These are phyloP conservation scores for Aspergillus sparsus DNA, from an alignment of 495 filamentous ascomycete genomes.

Conservation along the genomic window DNA sequence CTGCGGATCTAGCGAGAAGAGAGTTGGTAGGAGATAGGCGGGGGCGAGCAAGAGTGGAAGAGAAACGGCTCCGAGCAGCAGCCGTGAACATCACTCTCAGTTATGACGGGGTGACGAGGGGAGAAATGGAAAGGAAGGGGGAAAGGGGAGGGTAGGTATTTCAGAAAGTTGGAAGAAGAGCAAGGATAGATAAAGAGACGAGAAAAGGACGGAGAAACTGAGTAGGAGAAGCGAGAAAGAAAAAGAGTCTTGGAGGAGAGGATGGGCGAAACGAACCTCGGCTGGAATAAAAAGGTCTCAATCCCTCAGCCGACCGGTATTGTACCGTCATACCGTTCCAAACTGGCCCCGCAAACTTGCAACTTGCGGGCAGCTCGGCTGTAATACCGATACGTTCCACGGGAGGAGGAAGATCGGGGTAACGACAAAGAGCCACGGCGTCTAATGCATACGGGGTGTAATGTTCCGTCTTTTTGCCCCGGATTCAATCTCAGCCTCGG, in stretches of 20 bases:
- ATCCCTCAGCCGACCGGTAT: conserved; percentile 16
- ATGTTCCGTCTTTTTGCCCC: not conserved
- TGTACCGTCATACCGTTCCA: conserved; percentile 15
- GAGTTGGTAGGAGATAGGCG: conserved; percentile 42
- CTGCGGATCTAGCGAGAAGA: conserved; percentile 41
- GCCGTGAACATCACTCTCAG: conserved; percentile 50
- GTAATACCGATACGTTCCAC: conserved; percentile 15
- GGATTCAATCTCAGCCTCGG: conserved; percentile 15
- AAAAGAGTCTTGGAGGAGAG: conserved; percentile 11
- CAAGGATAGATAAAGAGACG: conserved; percentile 13
- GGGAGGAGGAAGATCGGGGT: conserved; percentile 10
- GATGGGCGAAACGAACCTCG: conserved; percentile 24
- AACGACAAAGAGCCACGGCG: not conserved
- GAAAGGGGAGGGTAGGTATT: conserved; percentile 13
- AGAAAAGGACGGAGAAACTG: conserved; percentile 24
- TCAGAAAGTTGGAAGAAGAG: conserved; percentile 16
- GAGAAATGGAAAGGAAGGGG: conserved; percentile 9
- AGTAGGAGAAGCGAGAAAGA: conserved; percentile 14
- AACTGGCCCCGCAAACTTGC: not conserved
- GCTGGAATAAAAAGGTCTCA: conserved; percentile 15
- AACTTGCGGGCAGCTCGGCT: not conserved
- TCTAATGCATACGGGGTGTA: not conserved
- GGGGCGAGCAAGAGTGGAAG: conserved; percentile 41
- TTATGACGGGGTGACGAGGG: conserved; percentile 20
- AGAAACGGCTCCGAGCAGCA: conserved; percentile 49